Evolutionary conservation across 2,329 filamentous ascomycete genomes (phyloP), one percentile per base, ranked within the genome.

Genomic region (Periconia digitata): DNA sequence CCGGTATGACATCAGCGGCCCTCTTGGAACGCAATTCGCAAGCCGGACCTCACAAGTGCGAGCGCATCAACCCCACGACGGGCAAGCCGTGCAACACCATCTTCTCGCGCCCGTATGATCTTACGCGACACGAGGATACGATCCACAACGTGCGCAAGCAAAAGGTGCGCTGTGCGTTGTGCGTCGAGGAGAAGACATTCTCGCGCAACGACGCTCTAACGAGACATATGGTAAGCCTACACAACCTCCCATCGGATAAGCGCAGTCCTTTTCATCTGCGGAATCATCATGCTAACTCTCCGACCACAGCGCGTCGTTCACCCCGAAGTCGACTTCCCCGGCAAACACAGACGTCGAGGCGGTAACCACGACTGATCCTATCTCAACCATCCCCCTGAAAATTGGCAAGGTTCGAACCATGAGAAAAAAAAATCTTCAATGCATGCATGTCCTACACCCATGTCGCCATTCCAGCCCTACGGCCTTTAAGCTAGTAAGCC

Each of bases 161-260:
- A 71, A 97, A 97, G 77, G 91, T 96, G 7, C 86, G 90, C 38
- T 99, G 94, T 72, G 85, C 92, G 54, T 76, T 96, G 40, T 99
- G 94, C 74, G 91, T 89, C 1, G 92, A 97, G 63, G 92, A 97
- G 66, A 97, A 97, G 80, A 95, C 90, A 0, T 99, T 99, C 67
- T 96, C 91, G 60, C 85, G 94, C 49, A 94, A 92, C 55, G 94
- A 99, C 75, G 94, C 94, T 1, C 79, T 97, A 40, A 97, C 92
- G 13, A 80, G 94, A 51, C 94, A 99, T 69, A 95, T 96, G 80
- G 62, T 66, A 64, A 63, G 62, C 55, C 43, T 55, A 23, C 62
- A 65, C 45, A 48, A 45, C 44, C 47, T 45, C 24, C 45, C 22
- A 32, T 10, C 27, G 27, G 27, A 32, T 10, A 32, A 10, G 10